Evolutionary conservation across 306 rosid species (phyloP).

Genomic region (Casuarina glauca): DNA sequence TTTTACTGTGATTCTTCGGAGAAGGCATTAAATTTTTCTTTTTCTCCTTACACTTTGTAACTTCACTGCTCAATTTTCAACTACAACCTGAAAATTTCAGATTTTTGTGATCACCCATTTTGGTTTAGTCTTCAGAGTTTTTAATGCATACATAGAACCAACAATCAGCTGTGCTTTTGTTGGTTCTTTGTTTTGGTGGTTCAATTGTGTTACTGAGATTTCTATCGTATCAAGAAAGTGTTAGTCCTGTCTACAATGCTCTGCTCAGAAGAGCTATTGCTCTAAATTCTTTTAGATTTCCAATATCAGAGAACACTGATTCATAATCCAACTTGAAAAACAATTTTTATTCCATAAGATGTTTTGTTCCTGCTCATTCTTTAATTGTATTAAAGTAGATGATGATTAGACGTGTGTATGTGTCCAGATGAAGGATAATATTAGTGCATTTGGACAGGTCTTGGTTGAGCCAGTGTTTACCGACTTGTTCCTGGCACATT

Average conservation of each 20-base stretch:
- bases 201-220: neutral
- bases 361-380: neutral
- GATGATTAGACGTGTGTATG: neutral
- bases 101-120: neutral
- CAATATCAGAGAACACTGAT: neutral
- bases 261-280: neutral
- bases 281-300: neutral
- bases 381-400: neutral
- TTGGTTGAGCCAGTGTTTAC: neutral
- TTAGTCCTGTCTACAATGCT: neutral
- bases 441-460: neutral
- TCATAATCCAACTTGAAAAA: neutral
- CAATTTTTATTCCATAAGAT: neutral
- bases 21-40: neutral
- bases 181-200: constrained; percentile 1
- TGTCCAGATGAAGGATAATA: neutral
- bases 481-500: neutral
- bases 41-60: neutral
- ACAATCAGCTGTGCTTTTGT: constrained; percentile 2
- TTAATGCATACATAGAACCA: neutral
- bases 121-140: neutral
- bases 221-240: neutral
- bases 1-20: neutral
- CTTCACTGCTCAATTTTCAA: neutral
- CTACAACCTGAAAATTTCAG: neutral